Evolutionary conservation across 306 rosid genomes (phyloP), one percentile per base, ranked within the genome.

Genomic region (Acacia crassicarpa): DNA sequence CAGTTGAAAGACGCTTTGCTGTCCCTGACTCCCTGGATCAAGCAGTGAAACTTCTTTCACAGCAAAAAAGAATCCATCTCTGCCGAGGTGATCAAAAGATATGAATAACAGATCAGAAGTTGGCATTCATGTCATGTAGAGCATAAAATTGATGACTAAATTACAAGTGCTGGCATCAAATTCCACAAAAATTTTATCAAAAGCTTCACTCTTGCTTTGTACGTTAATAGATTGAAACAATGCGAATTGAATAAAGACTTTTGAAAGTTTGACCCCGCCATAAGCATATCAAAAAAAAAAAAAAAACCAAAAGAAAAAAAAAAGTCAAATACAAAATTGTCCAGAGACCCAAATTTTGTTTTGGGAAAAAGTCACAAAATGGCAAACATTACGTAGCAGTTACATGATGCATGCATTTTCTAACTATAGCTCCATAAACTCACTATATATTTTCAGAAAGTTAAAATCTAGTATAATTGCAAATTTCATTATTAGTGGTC

Each of bases 41-140:
- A 93, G 97, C 87, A 93, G 87, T 65, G 98, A 93, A 83, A 93
- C 98, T 89, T 93, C 94, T 87, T 93, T 93, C 20, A 93, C 85
- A 80, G 97, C 98, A 84, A 91, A 88, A 75, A 93, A 93, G 80
- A 48, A 59, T 54, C 98, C 98, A 53, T 84, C 86, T 33, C 98
- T 93, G 84, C 65, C 79, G 46, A 75, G 75, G 61, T 58, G 65
- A 73, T 33, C 61, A 84, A 77, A 43, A 79, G 46, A 74, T 33
- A 32, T 63, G 27, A 68, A 54, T 23, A 76, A 49, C 75, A 66
- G 19, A 44, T 65, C 41, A 40, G 44, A 40, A 54, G 38, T 40
- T 83, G 81, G 71, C 78, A 77, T 49, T 48, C 17, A 17, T 20
- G 17, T 66, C 53, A 48, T 14, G 19, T 48, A 48, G 53, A 48